phyloP scores from a whole-genome alignment of 495 filamentous ascomycete species.

The Platismatia glauca region DNA sequence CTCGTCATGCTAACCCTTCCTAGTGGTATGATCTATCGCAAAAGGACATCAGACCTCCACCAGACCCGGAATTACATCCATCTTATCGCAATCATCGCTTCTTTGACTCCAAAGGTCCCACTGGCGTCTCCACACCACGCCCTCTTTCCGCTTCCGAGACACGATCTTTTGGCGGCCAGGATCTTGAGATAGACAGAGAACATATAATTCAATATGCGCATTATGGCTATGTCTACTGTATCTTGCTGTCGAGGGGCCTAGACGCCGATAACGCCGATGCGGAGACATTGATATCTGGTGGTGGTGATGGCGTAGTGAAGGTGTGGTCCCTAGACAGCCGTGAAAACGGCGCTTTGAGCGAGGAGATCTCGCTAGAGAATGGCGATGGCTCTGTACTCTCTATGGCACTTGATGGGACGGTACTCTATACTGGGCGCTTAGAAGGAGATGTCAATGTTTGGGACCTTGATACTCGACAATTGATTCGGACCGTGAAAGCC shows the following conservation, averaged over 20 bases:
- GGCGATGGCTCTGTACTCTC: slow-evolving; percentile 76
- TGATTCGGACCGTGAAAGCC: slow-evolving; percentile 70
- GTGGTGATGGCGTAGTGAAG: slow-evolving; percentile 88
- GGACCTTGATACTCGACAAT: slow-evolving; percentile 92
- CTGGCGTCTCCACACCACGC: slow-evolving; percentile 66
- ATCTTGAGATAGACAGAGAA: slow-evolving; percentile 73
- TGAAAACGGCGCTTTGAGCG: slow-evolving; percentile 44
- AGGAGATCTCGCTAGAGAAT: slow-evolving; percentile 61
- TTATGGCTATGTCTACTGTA: slow-evolving; percentile 90
- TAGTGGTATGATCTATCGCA: slow-evolving; percentile 57
- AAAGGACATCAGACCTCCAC: slow-evolving; percentile 45
- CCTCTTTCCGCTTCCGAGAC: slow-evolving; percentile 28
- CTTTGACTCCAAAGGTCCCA: slow-evolving; percentile 83
- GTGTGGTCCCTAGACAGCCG: slow-evolving; percentile 63
- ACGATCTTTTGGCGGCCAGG: slow-evolving; percentile 45
- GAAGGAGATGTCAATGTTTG: slow-evolving; percentile 93
- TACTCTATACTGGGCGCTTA: slow-evolving; percentile 81
- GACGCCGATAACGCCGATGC: slow-evolving; percentile 55
- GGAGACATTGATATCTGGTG: slow-evolving; percentile 79
- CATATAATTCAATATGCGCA: slow-evolving; percentile 85
- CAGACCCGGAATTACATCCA: slow-evolving; percentile 61
- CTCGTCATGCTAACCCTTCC: slow-evolving; percentile 10
- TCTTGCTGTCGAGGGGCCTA: slow-evolving; percentile 66
- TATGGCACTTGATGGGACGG: slow-evolving; percentile 72
- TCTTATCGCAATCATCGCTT: slow-evolving; percentile 80